phyloP scores from a whole-genome alignment of 2,329 filamentous ascomycete species.

The Epichloe hybrida region DNA sequence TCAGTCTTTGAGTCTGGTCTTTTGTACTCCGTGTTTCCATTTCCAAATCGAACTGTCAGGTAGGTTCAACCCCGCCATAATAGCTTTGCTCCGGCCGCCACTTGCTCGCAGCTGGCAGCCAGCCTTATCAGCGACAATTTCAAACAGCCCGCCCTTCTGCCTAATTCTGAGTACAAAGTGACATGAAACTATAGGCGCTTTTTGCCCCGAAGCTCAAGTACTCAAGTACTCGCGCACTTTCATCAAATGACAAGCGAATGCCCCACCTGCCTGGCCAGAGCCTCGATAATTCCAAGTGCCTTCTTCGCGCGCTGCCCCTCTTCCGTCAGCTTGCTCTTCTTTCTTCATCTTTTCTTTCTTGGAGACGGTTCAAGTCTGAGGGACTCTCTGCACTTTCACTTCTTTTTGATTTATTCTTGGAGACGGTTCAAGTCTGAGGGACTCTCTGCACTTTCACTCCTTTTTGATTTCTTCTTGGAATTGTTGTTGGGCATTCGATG shows the following conservation, averaged over 20 bases:
- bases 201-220: neutral
- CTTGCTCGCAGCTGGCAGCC: neutral
- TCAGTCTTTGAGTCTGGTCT: neutral
- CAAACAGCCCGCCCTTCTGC: neutral
- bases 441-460: neutral
- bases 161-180: neutral
- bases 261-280: conserved; percentile 1
- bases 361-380: neutral
- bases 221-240: neutral
- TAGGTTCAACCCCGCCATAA: neutral
- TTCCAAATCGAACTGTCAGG: neutral
- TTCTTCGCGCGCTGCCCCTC: neutral
- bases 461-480: neutral
- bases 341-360: neutral
- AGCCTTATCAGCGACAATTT: neutral
- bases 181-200: neutral
- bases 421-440: neutral
- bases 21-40: neutral
- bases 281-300: neutral
- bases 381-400: neutral
- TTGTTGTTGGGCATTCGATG: neutral
- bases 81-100: neutral
- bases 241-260: neutral
- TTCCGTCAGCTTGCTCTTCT: neutral
- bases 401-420: neutral